These are phyloP conservation scores for Aureobasidium sp. DNA, from an alignment of 2,329 filamentous ascomycete species.

Conservation along the genomic window DNA sequence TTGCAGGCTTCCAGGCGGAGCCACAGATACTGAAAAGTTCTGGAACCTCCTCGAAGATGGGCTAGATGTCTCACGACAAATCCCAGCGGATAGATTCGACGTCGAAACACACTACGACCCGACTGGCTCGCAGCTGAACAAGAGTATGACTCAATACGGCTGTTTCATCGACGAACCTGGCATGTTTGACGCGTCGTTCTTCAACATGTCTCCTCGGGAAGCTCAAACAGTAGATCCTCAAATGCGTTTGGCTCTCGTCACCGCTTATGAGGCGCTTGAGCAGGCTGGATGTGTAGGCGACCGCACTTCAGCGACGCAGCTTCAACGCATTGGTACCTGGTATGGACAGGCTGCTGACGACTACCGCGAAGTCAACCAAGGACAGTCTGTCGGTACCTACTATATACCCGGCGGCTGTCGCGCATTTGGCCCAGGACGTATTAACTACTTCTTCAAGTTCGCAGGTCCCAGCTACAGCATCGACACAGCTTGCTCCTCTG, in stretches of 20 bases:
- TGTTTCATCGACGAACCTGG: constrained; percentile 64
- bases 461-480: constrained; percentile 47
- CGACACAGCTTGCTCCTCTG: constrained; percentile 28
- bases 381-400: constrained; percentile 64
- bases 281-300: constrained; percentile 23
- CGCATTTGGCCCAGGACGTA: constrained; percentile 55
- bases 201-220: constrained; percentile 79
- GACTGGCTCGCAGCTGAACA: not conserved
- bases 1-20: constrained; percentile 22
- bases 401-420: constrained; percentile 57
- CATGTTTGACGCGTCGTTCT: constrained; percentile 71
- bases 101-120: not conserved
- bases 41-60: not conserved
- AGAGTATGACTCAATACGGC: not conserved
- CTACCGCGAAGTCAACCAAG: constrained; percentile 64
- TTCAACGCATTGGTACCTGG: constrained; percentile 28
- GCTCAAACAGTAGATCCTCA: constrained; percentile 45
- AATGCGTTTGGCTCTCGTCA: constrained; percentile 22
- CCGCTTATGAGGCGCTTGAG: constrained; percentile 25
- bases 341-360: constrained; percentile 31
- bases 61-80: not conserved
- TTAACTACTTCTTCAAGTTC: constrained; percentile 73
- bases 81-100: not conserved
- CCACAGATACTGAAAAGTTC: constrained; percentile 7
- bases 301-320: constrained; percentile 24